A percentile compares a stretch with the other conserved stretches of the same genome.
Conservation (phyloP, 1,284 basidiomycete genomes). For the Cryptococcus sp. region DNA sequence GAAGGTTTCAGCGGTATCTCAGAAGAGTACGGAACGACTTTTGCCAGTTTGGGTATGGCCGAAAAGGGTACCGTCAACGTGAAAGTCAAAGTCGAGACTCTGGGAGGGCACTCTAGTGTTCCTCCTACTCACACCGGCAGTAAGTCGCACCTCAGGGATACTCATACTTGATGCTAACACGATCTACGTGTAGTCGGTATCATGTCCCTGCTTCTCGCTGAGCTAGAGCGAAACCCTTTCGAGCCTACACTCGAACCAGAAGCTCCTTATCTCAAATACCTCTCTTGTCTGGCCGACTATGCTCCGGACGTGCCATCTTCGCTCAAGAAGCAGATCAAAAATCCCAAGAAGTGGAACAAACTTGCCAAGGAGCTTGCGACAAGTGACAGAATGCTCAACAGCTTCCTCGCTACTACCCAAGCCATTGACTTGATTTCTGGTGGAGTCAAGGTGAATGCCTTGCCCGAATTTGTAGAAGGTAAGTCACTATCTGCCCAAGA, state of each 20-base stretch:
- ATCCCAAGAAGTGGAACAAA: conserved; percentile 51
- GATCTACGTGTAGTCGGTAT: conserved; percentile 43
- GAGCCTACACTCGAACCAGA: conserved; percentile 41
- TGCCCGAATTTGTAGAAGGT: conserved; percentile 51
- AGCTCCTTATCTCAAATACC: conserved; percentile 54
- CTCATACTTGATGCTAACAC: background rate
- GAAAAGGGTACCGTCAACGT: conserved; percentile 56
- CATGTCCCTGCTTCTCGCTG: conserved; percentile 47
- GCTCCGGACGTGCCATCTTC: conserved; percentile 50
- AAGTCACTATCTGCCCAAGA: conserved; percentile 8
- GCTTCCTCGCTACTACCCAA: conserved; percentile 50
- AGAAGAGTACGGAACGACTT: conserved; percentile 43
- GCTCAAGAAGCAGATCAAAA: conserved; percentile 40
- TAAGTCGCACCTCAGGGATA: conserved; percentile 23
- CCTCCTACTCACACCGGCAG: conserved; percentile 52
- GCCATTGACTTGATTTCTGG: conserved; percentile 51
- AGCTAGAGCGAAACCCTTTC: conserved; percentile 50
- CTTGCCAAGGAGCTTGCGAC: conserved; percentile 50
- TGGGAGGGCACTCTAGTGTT: conserved; percentile 51
- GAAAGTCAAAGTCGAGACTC: conserved; percentile 46
- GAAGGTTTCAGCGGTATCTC: conserved; percentile 54
- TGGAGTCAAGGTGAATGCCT: conserved; percentile 54
- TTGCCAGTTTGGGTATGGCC: conserved; percentile 54
- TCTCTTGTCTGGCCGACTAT: conserved; percentile 56
- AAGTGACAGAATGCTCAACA: conserved; percentile 37